Conservation (phyloP, 73 alveolate genomes). For the Blepharisma japonicum region DNA sequence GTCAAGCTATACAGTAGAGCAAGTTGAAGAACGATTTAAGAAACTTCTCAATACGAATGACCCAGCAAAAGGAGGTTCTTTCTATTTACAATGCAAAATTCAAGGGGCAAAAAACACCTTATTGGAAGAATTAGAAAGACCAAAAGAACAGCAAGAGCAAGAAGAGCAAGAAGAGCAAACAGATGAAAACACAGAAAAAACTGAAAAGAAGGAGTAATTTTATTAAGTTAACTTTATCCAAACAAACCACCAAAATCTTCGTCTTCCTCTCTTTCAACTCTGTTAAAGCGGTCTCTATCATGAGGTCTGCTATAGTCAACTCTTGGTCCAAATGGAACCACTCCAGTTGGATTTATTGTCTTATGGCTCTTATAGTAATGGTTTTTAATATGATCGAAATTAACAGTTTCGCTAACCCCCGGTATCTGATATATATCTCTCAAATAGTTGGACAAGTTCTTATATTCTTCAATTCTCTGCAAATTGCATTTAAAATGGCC, state of each 20-base stretch:
- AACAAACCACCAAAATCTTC: no score
- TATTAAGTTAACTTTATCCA: no score
- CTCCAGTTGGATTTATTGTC: conserved; percentile 42
- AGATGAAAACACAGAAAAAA: no score
- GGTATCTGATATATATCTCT: conserved; percentile 38
- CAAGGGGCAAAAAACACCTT: conserved; percentile 10
- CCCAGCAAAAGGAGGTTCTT: conserved; percentile 35
- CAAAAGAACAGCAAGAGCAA: no score
- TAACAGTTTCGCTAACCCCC: conserved; percentile 37
- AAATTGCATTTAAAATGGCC: conserved; percentile 57
- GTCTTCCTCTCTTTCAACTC: no score
- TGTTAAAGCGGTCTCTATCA: conserved; percentile 27
- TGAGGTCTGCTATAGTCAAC: conserved; percentile 42
- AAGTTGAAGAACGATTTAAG: neutral
- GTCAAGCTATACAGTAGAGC: neutral
- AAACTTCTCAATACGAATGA: conserved; percentile 9
- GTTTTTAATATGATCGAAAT: conserved; percentile 54
- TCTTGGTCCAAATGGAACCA: conserved; percentile 51
- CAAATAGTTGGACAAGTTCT: conserved; percentile 41
- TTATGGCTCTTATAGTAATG: conserved; percentile 57
- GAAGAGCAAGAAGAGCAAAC: no score
- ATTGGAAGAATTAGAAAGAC: neutral
- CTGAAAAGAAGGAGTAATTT: no score
- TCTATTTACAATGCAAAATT: conserved; percentile 23
- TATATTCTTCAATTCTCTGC: conserved; percentile 50